These are phyloP conservation scores for Garcia nutans DNA, from an alignment of 345 rosid genomes.

Conservation along the genomic window DNA sequence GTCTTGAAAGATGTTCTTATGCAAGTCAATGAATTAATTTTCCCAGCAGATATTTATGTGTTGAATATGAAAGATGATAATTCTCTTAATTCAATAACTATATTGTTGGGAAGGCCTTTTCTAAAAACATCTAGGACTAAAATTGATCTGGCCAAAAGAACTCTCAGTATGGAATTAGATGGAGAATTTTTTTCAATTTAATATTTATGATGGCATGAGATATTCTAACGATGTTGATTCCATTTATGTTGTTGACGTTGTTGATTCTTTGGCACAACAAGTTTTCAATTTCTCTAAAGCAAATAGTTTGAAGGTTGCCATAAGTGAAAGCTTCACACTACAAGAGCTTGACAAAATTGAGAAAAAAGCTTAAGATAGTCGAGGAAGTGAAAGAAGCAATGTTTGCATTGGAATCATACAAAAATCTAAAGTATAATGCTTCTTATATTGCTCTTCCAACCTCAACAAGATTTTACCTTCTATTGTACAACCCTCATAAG, in stretches of 20 bases:
- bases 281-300: neutral
- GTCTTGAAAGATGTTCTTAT: neutral
- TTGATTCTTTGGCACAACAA: neutral
- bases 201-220: neutral
- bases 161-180: neutral
- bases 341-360: neutral
- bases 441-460: too few species aligned
- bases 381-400: neutral
- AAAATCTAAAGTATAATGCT: neutral
- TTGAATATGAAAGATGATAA: neutral
- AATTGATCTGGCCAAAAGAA: neutral
- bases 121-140: neutral
- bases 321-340: neutral
- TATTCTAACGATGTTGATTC: neutral
- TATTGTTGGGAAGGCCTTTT: neutral
- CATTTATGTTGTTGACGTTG: neutral
- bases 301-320: neutral
- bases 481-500: too few species aligned
- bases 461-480: too few species aligned
- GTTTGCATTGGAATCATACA: neutral
- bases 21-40: too few species aligned
- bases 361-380: neutral
- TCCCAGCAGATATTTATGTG: neutral
- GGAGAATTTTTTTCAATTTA: neutral
- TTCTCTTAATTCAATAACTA: neutral